A percentile compares a stretch with the other conserved stretches of the same genome.
phyloP scores from a whole-genome alignment of 1,139 yeast species.

The Sugiyamaella japonica region DNA sequence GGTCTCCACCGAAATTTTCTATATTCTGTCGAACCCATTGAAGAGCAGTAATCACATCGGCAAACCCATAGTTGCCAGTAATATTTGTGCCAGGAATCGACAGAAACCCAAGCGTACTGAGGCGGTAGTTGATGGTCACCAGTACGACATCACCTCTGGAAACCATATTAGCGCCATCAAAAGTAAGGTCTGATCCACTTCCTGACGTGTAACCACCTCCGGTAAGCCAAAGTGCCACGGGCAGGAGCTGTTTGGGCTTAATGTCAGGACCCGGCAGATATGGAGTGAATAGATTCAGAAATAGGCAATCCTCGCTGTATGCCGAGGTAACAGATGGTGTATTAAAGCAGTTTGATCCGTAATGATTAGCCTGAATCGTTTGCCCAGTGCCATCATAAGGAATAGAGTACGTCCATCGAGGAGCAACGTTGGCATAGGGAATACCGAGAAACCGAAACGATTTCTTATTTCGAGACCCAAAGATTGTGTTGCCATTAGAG shows the following conservation, averaged over 20 bases:
- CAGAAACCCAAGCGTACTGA: conserved; percentile 39
- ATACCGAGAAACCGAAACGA: conserved; percentile 18
- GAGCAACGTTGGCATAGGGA: conserved; percentile 33
- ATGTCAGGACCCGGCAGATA: conserved; percentile 16
- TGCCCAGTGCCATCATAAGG: conserved; percentile 6
- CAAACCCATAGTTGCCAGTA: conserved; percentile 38
- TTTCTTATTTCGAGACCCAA: conserved; percentile 9
- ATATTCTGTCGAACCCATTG: conserved; percentile 44
- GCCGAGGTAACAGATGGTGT: conserved; percentile 5
- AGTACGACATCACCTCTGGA: conserved; percentile 31
- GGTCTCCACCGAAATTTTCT: conserved; percentile 44
- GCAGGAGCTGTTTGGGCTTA: conserved; percentile 25
- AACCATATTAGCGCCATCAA: conserved; percentile 26
- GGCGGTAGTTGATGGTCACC: conserved; percentile 41
- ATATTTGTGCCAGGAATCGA: conserved; percentile 30
- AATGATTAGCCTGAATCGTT: conserved; percentile 19
- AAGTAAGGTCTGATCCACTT: conserved; percentile 16
- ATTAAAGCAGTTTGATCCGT: conserved; percentile 19
- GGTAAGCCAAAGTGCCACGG: conserved; percentile 41
- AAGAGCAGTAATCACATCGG: conserved; percentile 42
- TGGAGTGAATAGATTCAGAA: conserved; percentile 28
- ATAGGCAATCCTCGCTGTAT: conserved; percentile 29
- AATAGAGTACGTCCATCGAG: conserved; percentile 23
- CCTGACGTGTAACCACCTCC: conserved; percentile 39
- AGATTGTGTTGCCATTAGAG: not conserved